phyloP scores from a whole-genome alignment of 1,284 basidiomycete species.

The Serendipita sp. region DNA sequence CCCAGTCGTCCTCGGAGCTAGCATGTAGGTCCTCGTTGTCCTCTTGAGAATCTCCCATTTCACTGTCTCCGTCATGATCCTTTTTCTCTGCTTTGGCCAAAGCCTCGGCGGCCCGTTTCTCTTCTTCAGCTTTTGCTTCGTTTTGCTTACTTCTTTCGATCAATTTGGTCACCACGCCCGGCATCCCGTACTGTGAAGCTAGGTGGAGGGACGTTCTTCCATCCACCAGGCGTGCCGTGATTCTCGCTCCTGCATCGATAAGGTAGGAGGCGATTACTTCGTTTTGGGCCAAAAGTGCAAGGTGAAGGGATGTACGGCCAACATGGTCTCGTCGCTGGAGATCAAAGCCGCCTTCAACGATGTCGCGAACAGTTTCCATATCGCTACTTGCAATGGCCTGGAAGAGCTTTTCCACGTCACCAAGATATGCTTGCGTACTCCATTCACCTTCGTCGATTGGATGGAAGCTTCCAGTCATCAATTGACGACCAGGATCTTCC shows the following conservation, averaged over 20 bases:
- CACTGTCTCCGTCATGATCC: slow-evolving; percentile 21
- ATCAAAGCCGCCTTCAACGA: slow-evolving; percentile 29
- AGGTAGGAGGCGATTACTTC: slow-evolving; percentile 33
- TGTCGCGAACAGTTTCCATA: slow-evolving; percentile 23
- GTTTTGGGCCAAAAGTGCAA: slow-evolving; percentile 34
- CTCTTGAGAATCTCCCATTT: slow-evolving; percentile 20
- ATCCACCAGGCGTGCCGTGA: slow-evolving; percentile 39
- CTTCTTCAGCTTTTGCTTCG: slow-evolving; percentile 25
- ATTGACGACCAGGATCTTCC: slow-evolving; percentile 43
- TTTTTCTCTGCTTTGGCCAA: slow-evolving; percentile 18
- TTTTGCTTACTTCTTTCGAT: slow-evolving; percentile 31
- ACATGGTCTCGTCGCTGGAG: slow-evolving; percentile 41
- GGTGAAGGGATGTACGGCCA: slow-evolving; percentile 40
- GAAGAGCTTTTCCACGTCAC: slow-evolving; percentile 37
- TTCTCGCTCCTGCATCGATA: slow-evolving; percentile 38
- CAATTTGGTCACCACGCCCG: slow-evolving; percentile 32
- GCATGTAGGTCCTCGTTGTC: slow-evolving; percentile 14
- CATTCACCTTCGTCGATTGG: slow-evolving; percentile 53
- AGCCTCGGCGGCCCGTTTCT: slow-evolving; percentile 20
- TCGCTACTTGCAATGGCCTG: slow-evolving; percentile 34
- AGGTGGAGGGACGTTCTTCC: slow-evolving; percentile 40
- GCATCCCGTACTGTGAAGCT: slow-evolving; percentile 34
- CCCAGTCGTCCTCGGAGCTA: slow-evolving; percentile 25
- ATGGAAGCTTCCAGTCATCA: slow-evolving; percentile 44
- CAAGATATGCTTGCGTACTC: slow-evolving; percentile 43